Evolutionary conservation across 2,329 filamentous ascomycete genomes (phyloP).

Genomic region (Alternaria sp.): DNA sequence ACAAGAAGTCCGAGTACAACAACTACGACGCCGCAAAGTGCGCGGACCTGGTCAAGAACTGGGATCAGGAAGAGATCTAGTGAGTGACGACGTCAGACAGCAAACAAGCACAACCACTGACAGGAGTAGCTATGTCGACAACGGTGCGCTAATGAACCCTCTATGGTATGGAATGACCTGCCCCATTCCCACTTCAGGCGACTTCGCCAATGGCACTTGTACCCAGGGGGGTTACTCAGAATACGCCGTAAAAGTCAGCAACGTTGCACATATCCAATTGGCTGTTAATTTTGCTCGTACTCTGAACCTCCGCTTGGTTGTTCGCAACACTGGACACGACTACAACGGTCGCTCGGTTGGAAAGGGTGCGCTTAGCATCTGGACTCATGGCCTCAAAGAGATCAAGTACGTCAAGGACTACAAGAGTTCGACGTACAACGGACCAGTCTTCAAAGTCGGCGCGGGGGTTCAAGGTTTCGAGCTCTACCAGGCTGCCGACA

Average conservation of each 20-base stretch:
- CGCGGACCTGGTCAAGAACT: slow-evolving; percentile 29
- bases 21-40: slow-evolving; percentile 42
- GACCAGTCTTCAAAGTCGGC: slow-evolving; percentile 43
- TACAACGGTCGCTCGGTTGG: slow-evolving; percentile 43
- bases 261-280: slow-evolving; percentile 45
- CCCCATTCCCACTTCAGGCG: slow-evolving; percentile 28
- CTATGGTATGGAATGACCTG: slow-evolving; percentile 45
- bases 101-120: slow-evolving; percentile 7
- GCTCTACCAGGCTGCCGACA: slow-evolving; percentile 41
- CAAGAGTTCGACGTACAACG: slow-evolving; percentile 36
- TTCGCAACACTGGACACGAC: slow-evolving; percentile 47
- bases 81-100: slow-evolving; percentile 18
- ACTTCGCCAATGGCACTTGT: slow-evolving; percentile 35
- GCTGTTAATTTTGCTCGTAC: slow-evolving; percentile 46
- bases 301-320: slow-evolving; percentile 44
- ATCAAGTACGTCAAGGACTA: slow-evolving; percentile 43
- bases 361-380: slow-evolving; percentile 41
- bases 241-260: slow-evolving; percentile 41
- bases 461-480: slow-evolving; percentile 47
- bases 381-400: slow-evolving; percentile 44
- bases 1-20: slow-evolving; percentile 38
- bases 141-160: slow-evolving; percentile 40
- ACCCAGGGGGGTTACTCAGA: slow-evolving; percentile 43
- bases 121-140: slow-evolving; percentile 29
- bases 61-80: slow-evolving; percentile 32